A percentile compares a stretch with the other conserved stretches of the same genome.
phyloP scores from a whole-genome alignment of 331 rosid species.

The Rosa hybrid region DNA sequence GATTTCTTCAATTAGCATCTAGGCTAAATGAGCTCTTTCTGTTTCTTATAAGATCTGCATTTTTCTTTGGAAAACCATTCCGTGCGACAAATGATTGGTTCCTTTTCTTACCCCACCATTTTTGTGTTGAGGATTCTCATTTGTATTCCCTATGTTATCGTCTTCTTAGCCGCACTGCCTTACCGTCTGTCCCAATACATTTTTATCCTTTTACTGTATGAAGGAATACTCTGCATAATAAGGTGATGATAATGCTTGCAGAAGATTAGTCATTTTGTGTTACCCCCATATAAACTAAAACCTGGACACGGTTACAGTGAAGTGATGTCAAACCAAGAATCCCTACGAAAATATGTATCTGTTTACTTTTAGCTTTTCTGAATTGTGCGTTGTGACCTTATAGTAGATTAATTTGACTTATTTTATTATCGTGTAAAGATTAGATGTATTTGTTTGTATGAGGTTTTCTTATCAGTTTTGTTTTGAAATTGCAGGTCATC shows the following conservation, averaged over 20 bases:
- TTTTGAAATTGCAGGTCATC: slow-evolving; percentile 67
- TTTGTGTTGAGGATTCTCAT: not conserved
- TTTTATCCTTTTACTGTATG: not conserved
- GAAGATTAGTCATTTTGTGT: not conserved
- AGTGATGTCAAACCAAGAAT: not conserved
- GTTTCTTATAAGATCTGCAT: not conserved
- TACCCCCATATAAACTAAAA: not conserved
- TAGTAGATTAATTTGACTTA: not conserved
- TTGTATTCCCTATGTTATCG: not conserved
- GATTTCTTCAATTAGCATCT: not conserved
- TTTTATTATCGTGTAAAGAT: not conserved
- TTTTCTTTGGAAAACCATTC: not conserved
- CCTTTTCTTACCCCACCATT: not conserved
- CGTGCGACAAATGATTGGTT: not conserved
- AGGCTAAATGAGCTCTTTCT: not conserved
- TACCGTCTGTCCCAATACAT: not conserved
- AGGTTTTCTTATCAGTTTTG: slow-evolving; percentile 19
- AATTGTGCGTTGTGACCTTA: not conserved
- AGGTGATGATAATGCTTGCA: not conserved
- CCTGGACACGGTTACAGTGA: not conserved
- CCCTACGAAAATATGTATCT: not conserved
- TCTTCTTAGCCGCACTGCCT: not conserved
- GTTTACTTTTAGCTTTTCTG: not conserved
- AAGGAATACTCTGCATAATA: not conserved
- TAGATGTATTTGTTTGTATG: not conserved